phyloP scores from a whole-genome alignment of 495 filamentous ascomycete species.

The Aspergillus bridgeri region DNA sequence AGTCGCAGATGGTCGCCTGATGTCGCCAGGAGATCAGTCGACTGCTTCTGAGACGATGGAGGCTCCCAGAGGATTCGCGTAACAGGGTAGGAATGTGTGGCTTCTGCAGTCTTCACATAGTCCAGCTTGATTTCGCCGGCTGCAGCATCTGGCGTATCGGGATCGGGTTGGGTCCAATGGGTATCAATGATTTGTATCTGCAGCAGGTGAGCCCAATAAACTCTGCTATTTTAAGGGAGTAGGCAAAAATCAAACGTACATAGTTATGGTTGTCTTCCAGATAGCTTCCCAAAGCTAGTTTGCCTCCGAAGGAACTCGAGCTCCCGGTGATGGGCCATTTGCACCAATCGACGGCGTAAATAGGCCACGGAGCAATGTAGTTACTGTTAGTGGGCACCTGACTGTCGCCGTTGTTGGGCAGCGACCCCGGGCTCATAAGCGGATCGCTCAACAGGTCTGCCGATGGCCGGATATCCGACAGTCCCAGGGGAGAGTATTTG shows the following conservation, averaged over 20 bases:
- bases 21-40: constrained; percentile 92
- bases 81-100: constrained; percentile 95
- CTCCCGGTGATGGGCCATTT: constrained; percentile 85
- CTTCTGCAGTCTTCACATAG: constrained; percentile 93
- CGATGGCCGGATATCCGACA: constrained; percentile 84
- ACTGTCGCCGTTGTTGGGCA: constrained; percentile 43
- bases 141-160: constrained; percentile 60
- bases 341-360: constrained; percentile 98
- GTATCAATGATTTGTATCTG: constrained; percentile 98
- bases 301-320: constrained; percentile 69
- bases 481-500: constrained; percentile 78
- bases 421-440: constrained; percentile 36
- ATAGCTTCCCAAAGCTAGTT: constrained; percentile 93
- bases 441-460: constrained; percentile 72
- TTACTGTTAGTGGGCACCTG: constrained; percentile 69
- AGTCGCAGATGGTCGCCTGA: constrained; percentile 94
- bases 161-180: constrained; percentile 62
- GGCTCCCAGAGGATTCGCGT: constrained; percentile 97
- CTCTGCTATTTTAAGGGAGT: background rate
- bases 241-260: constrained; percentile 48
- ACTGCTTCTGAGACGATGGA: constrained; percentile 92
- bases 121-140: constrained; percentile 77
- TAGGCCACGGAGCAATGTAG: constrained; percentile 90
- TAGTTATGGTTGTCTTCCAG: constrained; percentile 97
- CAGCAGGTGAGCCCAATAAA: constrained; percentile 14